A percentile compares a stretch with the other conserved stretches of the same genome.
Conservation (phyloP, 2,329 filamentous ascomycete species). For the Fusarium zealandicum region DNA sequence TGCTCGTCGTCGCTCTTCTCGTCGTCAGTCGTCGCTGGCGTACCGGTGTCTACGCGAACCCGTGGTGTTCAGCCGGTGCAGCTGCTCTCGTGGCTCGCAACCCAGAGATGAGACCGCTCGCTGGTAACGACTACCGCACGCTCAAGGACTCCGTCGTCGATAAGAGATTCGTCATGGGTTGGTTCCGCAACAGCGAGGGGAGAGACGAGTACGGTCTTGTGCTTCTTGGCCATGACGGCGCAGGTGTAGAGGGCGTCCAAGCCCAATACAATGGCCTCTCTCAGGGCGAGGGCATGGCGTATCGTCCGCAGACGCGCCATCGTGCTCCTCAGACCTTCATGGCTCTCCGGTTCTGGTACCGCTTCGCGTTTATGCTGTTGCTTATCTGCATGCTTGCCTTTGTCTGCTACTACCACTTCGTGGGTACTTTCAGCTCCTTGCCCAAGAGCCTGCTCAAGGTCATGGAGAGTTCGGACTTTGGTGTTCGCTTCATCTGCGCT, state of each 20-base stretch:
- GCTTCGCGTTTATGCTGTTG: conserved; percentile 44
- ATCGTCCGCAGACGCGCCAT: conserved; percentile 9
- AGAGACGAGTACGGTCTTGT: conserved; percentile 32
- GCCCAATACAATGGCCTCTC: conserved; percentile 19
- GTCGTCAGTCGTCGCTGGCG: conserved; percentile 31
- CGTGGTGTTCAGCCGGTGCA: conserved; percentile 29
- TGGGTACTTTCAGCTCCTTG: conserved; percentile 36
- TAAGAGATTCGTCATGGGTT: conserved; percentile 27
- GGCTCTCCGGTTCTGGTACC: conserved; percentile 46
- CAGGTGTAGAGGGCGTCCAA: background rate
- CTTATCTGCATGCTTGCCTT: conserved; percentile 46
- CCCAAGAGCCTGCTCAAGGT: conserved; percentile 42
- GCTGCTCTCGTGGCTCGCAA: conserved; percentile 33
- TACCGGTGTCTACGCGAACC: conserved; percentile 35
- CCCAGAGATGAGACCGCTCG: conserved; percentile 23
- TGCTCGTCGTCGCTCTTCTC: conserved; percentile 13
- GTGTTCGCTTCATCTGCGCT: conserved; percentile 53
- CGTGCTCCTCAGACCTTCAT: conserved; percentile 45
- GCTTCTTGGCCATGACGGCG: conserved; percentile 2
- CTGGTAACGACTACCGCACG: conserved; percentile 21
- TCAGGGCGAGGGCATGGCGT: conserved; percentile 9
- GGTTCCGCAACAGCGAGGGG: conserved; percentile 15
- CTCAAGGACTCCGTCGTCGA: conserved; percentile 19
- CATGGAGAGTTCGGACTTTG: conserved; percentile 52
- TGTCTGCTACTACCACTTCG: conserved; percentile 50